phyloP scores from a whole-genome alignment of 805 yeast species.

The Maudiozyma turicensis region DNA sequence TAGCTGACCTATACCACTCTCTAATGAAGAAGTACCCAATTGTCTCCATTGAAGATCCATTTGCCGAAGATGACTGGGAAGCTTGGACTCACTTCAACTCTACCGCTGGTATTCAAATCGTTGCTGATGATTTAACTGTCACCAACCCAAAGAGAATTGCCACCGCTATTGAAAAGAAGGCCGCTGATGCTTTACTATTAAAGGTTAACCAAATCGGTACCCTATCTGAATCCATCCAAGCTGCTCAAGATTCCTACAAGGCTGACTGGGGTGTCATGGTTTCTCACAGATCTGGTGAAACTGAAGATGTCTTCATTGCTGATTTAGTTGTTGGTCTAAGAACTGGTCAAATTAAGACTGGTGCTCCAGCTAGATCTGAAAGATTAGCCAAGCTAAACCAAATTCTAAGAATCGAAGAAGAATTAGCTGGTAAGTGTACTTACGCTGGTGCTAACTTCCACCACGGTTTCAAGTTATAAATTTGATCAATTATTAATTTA shows the following conservation, averaged over 20 bases:
- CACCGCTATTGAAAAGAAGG: conserved; percentile 93
- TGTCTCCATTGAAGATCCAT: conserved; percentile 97
- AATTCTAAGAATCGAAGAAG: conserved; percentile 97
- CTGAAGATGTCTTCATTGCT: conserved; percentile 97
- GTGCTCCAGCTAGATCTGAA: conserved; percentile 99
- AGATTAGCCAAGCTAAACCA: conserved; percentile 99
- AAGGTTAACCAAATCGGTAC: conserved; percentile 99
- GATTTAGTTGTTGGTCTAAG: conserved; percentile 96
- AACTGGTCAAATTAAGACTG: conserved; percentile 98
- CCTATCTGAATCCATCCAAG: conserved; percentile 89
- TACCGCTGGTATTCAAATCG: conserved; percentile 75
- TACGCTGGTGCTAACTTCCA: conserved; percentile 93
- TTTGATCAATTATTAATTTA: conserved; percentile 1
- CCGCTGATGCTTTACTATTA: conserved; percentile 87
- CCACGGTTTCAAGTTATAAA: conserved; percentile 34
- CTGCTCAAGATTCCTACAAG: conserved; percentile 88
- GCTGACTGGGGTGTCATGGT: conserved; percentile 99
- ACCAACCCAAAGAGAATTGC: conserved; percentile 93
- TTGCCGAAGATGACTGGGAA: conserved; percentile 99
- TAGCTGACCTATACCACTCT: conserved; percentile 73
- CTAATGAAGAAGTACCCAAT: conserved; percentile 90
- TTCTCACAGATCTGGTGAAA: conserved; percentile 99
- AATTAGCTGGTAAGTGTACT: conserved; percentile 93
- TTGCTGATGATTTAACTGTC: conserved; percentile 97
- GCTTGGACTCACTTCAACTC: conserved; percentile 88